Base-by-base conservation (phyloP, 345 rosid genomes). In the Ricinus communis region DNA sequence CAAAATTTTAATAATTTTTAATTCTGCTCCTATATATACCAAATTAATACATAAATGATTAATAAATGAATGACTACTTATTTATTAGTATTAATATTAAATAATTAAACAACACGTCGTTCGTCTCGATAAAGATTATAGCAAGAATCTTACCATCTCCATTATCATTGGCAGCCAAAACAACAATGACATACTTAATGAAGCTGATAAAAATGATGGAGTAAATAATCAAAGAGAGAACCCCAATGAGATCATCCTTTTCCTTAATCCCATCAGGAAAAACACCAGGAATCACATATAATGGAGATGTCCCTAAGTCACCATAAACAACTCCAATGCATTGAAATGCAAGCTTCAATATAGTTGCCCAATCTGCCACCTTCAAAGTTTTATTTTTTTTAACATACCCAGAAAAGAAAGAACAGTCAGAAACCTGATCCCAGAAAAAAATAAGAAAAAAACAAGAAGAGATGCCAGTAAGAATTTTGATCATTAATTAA, bases 311-410 rank as follows among this genome's bases (percentile, higher is more conserved):
- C 6, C 70, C 76, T 40, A 72, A 33, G 21, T 72, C 76, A 46
- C 71, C 76, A 57, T 65, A 72, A 19, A 56, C 76, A 4, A 72
- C 70, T 0, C 76, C 76, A 18, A 72, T 72, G 31, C 70, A 72
- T 51, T 72, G 76, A 56, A 72, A 72, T 14, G 76, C 76, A 18
- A 72, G 65, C 57, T 36, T 65, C 65, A 55, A 25, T 5, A 65
- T 65, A 0, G 65, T 72, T n/a, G 65, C 55, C 76, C 76, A 54
- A 21, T 55, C 64, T 33, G 28, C 28, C 4, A 8, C 47, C 47
- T 43, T 4, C 47, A 43, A 33, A 2, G 2, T 33, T 33, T 33
- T 33, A 2, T 33, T 33, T 33, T 33, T 33, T 33, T 33, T 33
- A 33, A 33, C 38, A 2, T 33, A 33, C 38, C 38, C 38, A 33